Base-by-base conservation (phyloP, 2,329 filamentous ascomycete species). In the Stemphylium lycopersici region DNA sequence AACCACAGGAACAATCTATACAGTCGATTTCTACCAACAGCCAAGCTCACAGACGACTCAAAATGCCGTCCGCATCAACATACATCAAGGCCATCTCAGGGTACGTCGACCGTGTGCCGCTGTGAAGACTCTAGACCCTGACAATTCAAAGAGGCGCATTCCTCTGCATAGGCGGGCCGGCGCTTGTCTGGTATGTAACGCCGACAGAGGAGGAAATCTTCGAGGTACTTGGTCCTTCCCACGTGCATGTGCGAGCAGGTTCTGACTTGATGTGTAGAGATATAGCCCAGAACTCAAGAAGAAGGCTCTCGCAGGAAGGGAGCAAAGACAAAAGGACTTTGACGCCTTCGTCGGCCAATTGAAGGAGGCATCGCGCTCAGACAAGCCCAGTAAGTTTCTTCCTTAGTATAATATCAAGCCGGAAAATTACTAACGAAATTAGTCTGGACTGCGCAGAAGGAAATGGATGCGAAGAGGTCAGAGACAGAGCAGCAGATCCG, bases 271-370 rank as follows among this genome's bases (percentile, higher is more conserved):
- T 39, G 26, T 34, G 38, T 61, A 91, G 79, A 87, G 84, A 76
- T 98, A 98, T 80, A 98, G 93, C 76, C 93, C 93, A 0, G 95
- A 98, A 31, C 84, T 99, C n/a, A 90, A 95, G 72, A 90, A 90
- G 75, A 86, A 90, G 70, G 92, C 90, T 58, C 79, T 96, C n/a
- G 92, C 93, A 75, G 85, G 87, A 54, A 85, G 91, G 15, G 82
- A 88, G 53, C 86, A 89, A 73, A 84, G 85, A 56, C 86, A 95
- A 70, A 84, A 93, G 76, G 92, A 97, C 55, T 96, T 96, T 67
- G 90, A 97, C 71, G 84, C 92, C 51, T 98, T 96, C 70, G 90
- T 97, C 24, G 83, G 72, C 43, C 87, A 88, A 66, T 77, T 99
- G 72, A 97, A 96, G 81, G 86, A 93, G 67, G 91, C 93, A 74